A percentile compares a stretch with the other conserved stretches of the same genome.
Conservation (phyloP, 768 basidiomycete genomes). For the Leccinum olivaceopallidum region DNA sequence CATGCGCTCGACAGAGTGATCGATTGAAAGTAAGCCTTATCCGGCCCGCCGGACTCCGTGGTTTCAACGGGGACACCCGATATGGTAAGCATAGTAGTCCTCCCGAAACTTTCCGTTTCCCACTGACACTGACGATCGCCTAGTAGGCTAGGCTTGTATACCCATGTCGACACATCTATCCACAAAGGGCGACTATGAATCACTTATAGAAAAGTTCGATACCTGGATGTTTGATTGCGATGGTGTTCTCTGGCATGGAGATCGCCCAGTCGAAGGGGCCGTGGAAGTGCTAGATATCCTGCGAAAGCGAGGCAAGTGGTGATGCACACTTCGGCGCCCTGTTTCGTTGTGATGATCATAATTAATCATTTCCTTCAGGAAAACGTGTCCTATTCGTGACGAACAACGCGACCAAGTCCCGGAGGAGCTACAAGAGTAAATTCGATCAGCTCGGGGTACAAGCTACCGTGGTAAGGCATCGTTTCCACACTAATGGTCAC, state of each 20-base stretch:
- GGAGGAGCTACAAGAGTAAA: slow-evolving; percentile 83
- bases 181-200: slow-evolving; percentile 45
- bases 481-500: background rate
- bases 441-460: slow-evolving; percentile 90
- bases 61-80: slow-evolving; percentile 15
- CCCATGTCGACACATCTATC: slow-evolving; percentile 31
- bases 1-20: background rate
- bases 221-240: slow-evolving; percentile 98
- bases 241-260: slow-evolving; percentile 91
- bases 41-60: background rate
- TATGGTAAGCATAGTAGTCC: slow-evolving; percentile 26
- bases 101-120: background rate
- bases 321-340: background rate
- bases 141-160: slow-evolving; percentile 10
- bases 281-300: slow-evolving; percentile 72
- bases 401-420: slow-evolving; percentile 95
- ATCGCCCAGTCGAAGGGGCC: slow-evolving; percentile 75
- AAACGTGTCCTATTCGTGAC: slow-evolving; percentile 91
- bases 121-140: background rate
- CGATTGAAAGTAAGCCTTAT: background rate
- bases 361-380: slow-evolving; percentile 40
- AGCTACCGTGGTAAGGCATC: slow-evolving; percentile 70
- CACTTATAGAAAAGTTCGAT: slow-evolving; percentile 68
- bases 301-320: slow-evolving; percentile 64
- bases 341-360: background rate